phyloP scores from a whole-genome alignment of 2,329 filamentous ascomycete species.

The Trichoderma aggressivum region DNA sequence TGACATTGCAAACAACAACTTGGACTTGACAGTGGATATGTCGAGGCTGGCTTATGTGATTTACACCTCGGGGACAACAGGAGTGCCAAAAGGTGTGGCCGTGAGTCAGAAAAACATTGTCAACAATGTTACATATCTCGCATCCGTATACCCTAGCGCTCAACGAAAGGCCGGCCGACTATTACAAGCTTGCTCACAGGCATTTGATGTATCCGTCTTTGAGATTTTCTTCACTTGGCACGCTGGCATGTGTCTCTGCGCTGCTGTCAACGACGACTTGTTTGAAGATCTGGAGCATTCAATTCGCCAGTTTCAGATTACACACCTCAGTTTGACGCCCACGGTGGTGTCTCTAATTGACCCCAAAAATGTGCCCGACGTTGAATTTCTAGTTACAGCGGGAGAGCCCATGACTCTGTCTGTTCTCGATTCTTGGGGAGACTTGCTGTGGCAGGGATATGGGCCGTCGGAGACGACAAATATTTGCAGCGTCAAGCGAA shows the following conservation, averaged over 20 bases:
- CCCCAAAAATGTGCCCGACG: constrained; percentile 63
- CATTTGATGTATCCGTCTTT: constrained; percentile 85
- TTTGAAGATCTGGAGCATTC: constrained; percentile 68
- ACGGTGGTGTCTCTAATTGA: constrained; percentile 76
- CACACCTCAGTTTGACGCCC: constrained; percentile 81
- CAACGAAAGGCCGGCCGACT: constrained; percentile 49
- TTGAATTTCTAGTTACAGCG: constrained; percentile 74
- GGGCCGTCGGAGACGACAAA: constrained; percentile 86
- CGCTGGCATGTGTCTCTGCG: constrained; percentile 73
- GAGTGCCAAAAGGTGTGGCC: constrained; percentile 73
- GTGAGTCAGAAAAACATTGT: constrained; percentile 73
- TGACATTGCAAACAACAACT: constrained; percentile 35
- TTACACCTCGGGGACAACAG: constrained; percentile 82
- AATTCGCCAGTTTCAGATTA: constrained; percentile 62
- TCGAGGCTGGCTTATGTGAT: constrained; percentile 69
- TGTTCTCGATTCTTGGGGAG: constrained; percentile 67
- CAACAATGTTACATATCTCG: constrained; percentile 69
- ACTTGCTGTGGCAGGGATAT: constrained; percentile 73
- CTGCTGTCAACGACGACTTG: constrained; percentile 68
- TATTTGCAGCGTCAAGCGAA: constrained; percentile 72
- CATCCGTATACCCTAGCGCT: constrained; percentile 60
- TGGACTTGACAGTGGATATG: constrained; percentile 37
- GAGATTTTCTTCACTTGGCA: constrained; percentile 87
- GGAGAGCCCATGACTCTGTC: constrained; percentile 75
- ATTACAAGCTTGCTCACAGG: constrained; percentile 78